Evolutionary conservation across 371 early-diverging fungal genomes (phyloP).

Genomic region (Capniomyces stellatus): DNA sequence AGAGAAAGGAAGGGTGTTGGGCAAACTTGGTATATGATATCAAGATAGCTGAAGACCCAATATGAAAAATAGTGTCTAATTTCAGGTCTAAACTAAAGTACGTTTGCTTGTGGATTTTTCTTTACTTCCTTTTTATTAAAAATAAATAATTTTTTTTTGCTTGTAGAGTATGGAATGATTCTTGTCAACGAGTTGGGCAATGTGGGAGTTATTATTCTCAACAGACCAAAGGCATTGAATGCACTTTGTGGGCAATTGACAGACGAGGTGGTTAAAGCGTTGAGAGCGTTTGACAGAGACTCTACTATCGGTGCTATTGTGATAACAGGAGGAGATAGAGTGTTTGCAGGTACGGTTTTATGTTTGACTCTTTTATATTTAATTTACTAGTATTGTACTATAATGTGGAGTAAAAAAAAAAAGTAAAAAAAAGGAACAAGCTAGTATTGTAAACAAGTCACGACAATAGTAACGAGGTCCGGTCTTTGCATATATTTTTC

Average conservation of each 20-base stretch:
- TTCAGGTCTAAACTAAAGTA: too few species aligned
- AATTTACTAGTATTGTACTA: not conserved
- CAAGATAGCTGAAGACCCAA: too few species aligned
- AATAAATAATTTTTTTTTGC: too few species aligned
- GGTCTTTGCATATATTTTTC: not conserved
- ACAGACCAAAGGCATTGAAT: conserved; percentile 92
- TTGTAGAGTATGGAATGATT: not conserved
- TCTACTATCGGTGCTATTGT: conserved; percentile 73
- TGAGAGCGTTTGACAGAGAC: conserved; percentile 60
- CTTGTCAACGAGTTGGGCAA: conserved; percentile 28
- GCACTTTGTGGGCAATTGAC: conserved; percentile 83
- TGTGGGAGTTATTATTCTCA: conserved; percentile 75
- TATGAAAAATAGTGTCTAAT: too few species aligned
- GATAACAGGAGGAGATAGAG: conserved; percentile 86
- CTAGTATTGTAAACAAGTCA: not conserved
- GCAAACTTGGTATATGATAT: too few species aligned
- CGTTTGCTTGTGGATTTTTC: too few species aligned
- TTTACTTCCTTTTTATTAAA: too few species aligned
- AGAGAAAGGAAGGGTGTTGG: too few species aligned
- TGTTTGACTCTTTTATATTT: not conserved
- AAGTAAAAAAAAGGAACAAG: not conserved
- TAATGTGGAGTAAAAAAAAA: not conserved
- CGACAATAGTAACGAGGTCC: not conserved
- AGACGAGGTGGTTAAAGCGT: conserved; percentile 75
- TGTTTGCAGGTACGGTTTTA: conserved; percentile 46